Evolutionary conservation across 805 yeast species (phyloP).

Genomic region (Barnettozyma sp.): DNA sequence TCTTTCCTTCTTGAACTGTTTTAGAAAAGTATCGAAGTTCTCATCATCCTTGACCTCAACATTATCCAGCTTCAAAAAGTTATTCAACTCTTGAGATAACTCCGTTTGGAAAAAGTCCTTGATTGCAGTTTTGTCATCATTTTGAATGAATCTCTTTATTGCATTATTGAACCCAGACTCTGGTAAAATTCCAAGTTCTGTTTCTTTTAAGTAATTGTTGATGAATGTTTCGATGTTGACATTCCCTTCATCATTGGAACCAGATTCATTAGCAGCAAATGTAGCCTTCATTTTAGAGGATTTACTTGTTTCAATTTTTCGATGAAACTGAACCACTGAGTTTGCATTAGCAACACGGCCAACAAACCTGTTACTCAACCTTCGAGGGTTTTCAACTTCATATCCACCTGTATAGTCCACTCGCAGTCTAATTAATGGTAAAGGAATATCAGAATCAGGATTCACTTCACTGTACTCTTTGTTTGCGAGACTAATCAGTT

Average conservation of each 20-base stretch:
- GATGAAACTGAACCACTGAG: constrained; percentile 69
- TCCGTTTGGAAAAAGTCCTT: constrained; percentile 56
- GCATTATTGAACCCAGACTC: constrained; percentile 72
- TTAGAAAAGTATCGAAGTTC: constrained; percentile 39
- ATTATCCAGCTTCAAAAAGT: constrained; percentile 31
- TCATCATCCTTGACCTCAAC: constrained; percentile 29
- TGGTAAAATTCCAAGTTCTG: constrained; percentile 62
- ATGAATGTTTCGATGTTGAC: constrained; percentile 58
- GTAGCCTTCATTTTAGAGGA: constrained; percentile 8
- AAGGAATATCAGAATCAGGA: constrained; percentile 39
- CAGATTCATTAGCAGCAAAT: constrained; percentile 4
- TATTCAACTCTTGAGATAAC: constrained; percentile 17
- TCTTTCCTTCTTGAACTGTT: constrained; percentile 33
- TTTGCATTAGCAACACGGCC: constrained; percentile 89
- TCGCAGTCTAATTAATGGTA: constrained; percentile 74
- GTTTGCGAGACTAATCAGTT: constrained; percentile 54
- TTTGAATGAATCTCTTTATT: constrained; percentile 63
- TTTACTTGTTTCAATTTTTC: constrained; percentile 31
- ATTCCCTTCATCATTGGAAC: constrained; percentile 33
- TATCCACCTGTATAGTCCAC: constrained; percentile 89
- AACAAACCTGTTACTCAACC: constrained; percentile 85
- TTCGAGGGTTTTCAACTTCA: constrained; percentile 83
- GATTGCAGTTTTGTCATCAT: constrained; percentile 73
- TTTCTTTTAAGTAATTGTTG: constrained; percentile 51
- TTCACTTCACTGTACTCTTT: constrained; percentile 37